Conservation (phyloP, 352 stramenopile species). For the Pythium myriotylum region DNA sequence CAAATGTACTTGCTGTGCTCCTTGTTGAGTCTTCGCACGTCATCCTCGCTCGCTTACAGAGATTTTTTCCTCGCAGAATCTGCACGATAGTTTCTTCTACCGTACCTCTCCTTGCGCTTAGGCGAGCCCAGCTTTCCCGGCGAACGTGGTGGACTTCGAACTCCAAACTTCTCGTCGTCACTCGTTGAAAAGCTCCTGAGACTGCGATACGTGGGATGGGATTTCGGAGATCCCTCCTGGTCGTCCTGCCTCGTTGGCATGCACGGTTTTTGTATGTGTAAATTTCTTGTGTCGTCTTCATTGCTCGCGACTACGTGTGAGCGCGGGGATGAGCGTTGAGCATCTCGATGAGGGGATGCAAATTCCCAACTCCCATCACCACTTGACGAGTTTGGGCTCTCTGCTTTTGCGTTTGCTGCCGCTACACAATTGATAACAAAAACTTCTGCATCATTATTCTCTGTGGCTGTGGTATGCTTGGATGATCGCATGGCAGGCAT, state of each 20-base stretch:
- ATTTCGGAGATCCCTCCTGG: not conserved
- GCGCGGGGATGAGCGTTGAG: constrained; percentile 4
- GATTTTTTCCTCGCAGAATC: constrained; percentile 66
- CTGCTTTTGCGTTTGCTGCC: not conserved
- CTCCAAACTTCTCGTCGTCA: constrained; percentile 18
- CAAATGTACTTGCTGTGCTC: constrained; percentile 28
- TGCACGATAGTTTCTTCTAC: constrained; percentile 76
- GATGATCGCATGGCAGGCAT: constrained; percentile 55
- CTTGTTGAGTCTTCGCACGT: constrained; percentile 4
- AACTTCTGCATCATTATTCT: too few relatives aligned
- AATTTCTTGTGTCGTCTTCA: not conserved
- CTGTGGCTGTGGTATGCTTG: too few relatives aligned
- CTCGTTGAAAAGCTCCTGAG: too few relatives aligned
- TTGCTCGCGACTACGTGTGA: not conserved
- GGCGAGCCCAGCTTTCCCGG: constrained; percentile 29
- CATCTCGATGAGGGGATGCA: constrained; percentile 8
- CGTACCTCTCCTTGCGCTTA: constrained; percentile 67
- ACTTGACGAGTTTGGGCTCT: constrained; percentile 23
- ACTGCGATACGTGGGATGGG: too few relatives aligned
- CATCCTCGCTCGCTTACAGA: constrained; percentile 12
- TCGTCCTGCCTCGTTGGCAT: too few relatives aligned
- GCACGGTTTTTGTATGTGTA: too few relatives aligned
- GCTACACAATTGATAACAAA: not conserved
- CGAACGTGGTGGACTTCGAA: constrained; percentile 25
- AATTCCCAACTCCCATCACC: constrained; percentile 24